phyloP scores from a whole-genome alignment of 371 early-diverging fungal species.

The Smittium culicis region DNA sequence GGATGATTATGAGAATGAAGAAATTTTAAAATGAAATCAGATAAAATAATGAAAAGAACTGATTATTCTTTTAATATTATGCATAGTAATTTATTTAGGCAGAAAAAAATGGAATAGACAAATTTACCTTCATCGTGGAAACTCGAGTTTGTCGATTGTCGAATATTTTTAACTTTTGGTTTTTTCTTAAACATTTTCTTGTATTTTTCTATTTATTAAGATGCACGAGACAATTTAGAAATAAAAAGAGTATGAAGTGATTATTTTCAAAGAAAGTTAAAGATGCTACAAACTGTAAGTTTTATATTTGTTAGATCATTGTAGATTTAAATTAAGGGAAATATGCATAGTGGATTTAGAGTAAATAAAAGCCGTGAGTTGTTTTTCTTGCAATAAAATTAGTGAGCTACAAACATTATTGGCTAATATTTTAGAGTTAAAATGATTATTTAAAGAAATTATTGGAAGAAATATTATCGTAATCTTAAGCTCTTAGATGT shows the following conservation, averaged over 20 bases:
- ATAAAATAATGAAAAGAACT: too few relatives aligned
- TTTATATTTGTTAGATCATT: neutral
- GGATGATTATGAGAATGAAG: neutral
- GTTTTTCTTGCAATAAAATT: too few relatives aligned
- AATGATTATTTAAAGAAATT: too few relatives aligned
- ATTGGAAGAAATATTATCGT: too few relatives aligned
- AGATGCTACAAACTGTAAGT: neutral
- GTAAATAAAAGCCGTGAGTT: too few relatives aligned
- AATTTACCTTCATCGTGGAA: slow-evolving; percentile 1
- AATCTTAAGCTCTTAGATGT: too few relatives aligned
- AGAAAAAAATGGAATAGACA: neutral
- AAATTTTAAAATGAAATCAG: neutral
- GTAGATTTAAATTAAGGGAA: neutral
- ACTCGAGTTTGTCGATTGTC: neutral
- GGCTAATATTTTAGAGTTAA: too few relatives aligned
- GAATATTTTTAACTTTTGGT: neutral
- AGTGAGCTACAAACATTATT: too few relatives aligned
- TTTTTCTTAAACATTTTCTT: slow-evolving; percentile 9
- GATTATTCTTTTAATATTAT: too few relatives aligned
- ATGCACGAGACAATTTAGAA: neutral
- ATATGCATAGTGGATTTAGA: neutral
- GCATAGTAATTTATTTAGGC: too few relatives aligned
- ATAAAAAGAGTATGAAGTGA: neutral
- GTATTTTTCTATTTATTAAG: too few relatives aligned
- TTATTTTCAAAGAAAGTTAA: neutral